These are phyloP conservation scores for Rhizodiscina lignyota DNA, from an alignment of 495 filamentous ascomycete species.

Conservation along the genomic window DNA sequence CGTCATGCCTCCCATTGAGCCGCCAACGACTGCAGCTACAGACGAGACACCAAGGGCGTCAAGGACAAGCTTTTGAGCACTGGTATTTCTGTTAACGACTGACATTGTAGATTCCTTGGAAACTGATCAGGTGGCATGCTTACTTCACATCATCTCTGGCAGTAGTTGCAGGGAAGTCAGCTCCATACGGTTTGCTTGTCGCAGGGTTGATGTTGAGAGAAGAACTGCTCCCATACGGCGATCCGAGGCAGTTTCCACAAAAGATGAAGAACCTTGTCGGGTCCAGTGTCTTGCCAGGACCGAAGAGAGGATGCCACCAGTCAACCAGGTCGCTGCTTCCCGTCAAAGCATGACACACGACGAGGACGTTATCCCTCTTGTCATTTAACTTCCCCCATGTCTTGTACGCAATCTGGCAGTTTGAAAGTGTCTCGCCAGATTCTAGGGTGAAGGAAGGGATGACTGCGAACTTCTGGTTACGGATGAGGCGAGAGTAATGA, in stretches of 20 bases:
- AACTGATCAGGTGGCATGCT: too few relatives aligned
- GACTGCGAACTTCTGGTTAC: constrained; percentile 18
- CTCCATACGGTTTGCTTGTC: constrained; percentile 18
- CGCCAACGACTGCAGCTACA: too few relatives aligned
- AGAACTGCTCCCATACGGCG: constrained; percentile 22
- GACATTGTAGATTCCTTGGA: too few relatives aligned
- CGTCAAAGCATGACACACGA: constrained; percentile 24
- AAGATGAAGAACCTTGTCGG: constrained; percentile 21
- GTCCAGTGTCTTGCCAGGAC: constrained; percentile 20
- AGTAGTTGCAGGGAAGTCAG: constrained; percentile 22
- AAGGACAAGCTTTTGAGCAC: too few relatives aligned
- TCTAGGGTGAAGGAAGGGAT: constrained; percentile 19
- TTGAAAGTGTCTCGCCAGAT: constrained; percentile 17
- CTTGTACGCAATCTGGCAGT: constrained; percentile 22
- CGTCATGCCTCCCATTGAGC: too few relatives aligned
- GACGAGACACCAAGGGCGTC: too few relatives aligned
- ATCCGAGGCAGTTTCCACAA: constrained; percentile 22
- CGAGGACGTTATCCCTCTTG: constrained; percentile 17
- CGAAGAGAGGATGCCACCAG: constrained; percentile 23
- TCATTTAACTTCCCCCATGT: constrained; percentile 22
- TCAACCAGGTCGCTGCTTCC: constrained; percentile 22
- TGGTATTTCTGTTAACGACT: too few relatives aligned
- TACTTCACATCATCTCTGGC: too few relatives aligned
- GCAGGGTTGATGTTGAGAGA: constrained; percentile 15
- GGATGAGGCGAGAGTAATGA: constrained; percentile 18